Evolutionary conservation across 2,329 filamentous ascomycete genomes (phyloP).

Genomic region (Xylariaceae sp.): DNA sequence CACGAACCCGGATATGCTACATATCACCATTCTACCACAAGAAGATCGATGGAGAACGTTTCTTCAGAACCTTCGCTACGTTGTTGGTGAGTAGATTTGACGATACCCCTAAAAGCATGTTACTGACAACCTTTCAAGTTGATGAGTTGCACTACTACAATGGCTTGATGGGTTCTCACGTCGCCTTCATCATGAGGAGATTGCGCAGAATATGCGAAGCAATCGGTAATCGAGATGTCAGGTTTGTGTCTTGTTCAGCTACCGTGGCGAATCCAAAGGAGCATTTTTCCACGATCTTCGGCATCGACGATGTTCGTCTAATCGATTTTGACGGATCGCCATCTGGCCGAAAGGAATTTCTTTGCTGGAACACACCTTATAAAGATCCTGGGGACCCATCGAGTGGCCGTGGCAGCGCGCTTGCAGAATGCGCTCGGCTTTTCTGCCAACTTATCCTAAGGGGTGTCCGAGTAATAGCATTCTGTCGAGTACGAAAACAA

Average conservation of each 20-base stretch:
- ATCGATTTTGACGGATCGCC: slow-evolving; percentile 92
- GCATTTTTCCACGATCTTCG: slow-evolving; percentile 94
- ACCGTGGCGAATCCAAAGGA: slow-evolving; percentile 88
- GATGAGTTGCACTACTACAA: slow-evolving; percentile 96
- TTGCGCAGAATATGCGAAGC: slow-evolving; percentile 83
- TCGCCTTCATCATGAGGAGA: slow-evolving; percentile 90
- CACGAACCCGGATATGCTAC: slow-evolving; percentile 97
- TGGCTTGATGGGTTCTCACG: slow-evolving; percentile 86
- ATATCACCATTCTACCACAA: slow-evolving; percentile 87
- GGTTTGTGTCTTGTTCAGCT: slow-evolving; percentile 92
- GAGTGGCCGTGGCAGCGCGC: slow-evolving; percentile 76
- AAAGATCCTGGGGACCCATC: slow-evolving; percentile 83
- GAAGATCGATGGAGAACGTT: slow-evolving; percentile 87
- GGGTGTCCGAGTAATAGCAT: slow-evolving; percentile 87
- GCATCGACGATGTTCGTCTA: slow-evolving; percentile 71
- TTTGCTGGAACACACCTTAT: slow-evolving; percentile 97
- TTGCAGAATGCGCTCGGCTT: slow-evolving; percentile 79
- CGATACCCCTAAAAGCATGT: slow-evolving; percentile 22
- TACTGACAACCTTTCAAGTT: slow-evolving; percentile 38
- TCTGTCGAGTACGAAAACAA: slow-evolving; percentile 80
- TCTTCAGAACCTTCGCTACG: slow-evolving; percentile 80
- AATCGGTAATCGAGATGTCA: slow-evolving; percentile 77
- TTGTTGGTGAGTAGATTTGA: slow-evolving; percentile 54
- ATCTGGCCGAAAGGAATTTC: slow-evolving; percentile 84
- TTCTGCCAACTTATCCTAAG: slow-evolving; percentile 86